Conservation (phyloP, 2,329 filamentous ascomycete genomes). For the Chrysoporthe cubensis region DNA sequence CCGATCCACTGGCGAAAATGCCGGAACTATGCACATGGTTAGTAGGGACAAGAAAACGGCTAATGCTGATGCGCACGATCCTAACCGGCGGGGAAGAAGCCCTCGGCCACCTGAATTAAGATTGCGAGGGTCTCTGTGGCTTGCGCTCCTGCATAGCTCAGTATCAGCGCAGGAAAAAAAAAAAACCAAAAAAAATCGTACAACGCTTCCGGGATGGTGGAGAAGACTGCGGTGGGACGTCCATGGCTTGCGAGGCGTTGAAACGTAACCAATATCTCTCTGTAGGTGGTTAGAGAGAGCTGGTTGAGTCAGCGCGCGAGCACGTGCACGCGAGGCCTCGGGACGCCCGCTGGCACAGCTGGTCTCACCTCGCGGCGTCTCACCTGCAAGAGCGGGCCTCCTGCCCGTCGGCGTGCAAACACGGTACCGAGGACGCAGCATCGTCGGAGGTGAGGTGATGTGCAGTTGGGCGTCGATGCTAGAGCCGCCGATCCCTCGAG, state of each 20-base stretch:
- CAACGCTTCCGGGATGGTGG: not conserved
- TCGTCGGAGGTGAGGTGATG: not conserved
- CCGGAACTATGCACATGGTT: not conserved
- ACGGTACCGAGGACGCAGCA: too few species aligned
- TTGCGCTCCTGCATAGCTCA: slow-evolving; percentile 1
- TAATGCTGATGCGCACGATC: not conserved
- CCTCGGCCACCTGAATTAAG: not conserved
- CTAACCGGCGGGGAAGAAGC: not conserved
- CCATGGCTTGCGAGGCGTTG: slow-evolving; percentile 1
- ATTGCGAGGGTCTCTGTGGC: slow-evolving; percentile 3
- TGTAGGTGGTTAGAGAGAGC: not conserved
- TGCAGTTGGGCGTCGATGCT: slow-evolving; percentile 1
- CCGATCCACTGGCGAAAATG: slow-evolving; percentile 2
- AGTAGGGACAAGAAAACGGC: not conserved
- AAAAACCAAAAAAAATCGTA: not conserved
- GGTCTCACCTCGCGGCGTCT: not conserved
- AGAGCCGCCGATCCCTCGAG: not conserved
- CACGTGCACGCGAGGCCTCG: not conserved
- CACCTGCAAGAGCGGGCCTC: not conserved
- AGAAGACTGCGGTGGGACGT: not conserved
- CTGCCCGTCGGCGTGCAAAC: not conserved
- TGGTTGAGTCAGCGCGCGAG: not conserved
- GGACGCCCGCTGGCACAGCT: not conserved
- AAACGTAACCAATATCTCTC: slow-evolving; percentile 6
- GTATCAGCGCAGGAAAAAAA: not conserved